These are phyloP conservation scores for Pezicula neosporulosa DNA, from an alignment of 2,329 filamentous ascomycete genomes.

Conservation along the genomic window DNA sequence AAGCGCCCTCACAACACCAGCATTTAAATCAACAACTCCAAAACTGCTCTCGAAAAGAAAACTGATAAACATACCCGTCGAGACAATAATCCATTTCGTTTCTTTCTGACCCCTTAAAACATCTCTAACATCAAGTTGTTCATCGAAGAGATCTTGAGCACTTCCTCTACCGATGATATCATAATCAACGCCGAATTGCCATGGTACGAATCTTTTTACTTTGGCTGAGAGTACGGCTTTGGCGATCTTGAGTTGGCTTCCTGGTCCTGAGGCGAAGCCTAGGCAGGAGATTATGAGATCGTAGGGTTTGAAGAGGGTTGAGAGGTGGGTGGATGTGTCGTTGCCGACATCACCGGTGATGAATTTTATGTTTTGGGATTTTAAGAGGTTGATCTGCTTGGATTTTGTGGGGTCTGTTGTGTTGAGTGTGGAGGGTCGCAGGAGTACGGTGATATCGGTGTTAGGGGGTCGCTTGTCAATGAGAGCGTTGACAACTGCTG, in stretches of 20 bases:
- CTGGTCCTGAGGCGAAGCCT: constrained; percentile 54
- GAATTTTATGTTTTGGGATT: constrained; percentile 13
- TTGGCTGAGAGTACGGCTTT: constrained; percentile 49
- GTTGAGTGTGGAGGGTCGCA: constrained; percentile 46
- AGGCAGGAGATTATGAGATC: constrained; percentile 56
- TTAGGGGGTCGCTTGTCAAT: constrained; percentile 36
- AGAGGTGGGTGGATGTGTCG: constrained; percentile 34
- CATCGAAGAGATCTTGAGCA: constrained; percentile 63
- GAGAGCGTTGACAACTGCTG: constrained; percentile 50
- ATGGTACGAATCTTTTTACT: constrained; percentile 57
- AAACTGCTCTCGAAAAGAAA: constrained; percentile 64
- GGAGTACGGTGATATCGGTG: constrained; percentile 45
- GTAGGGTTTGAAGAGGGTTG: constrained; percentile 41
- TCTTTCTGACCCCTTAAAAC: constrained; percentile 43
- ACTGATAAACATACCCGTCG: constrained; percentile 68
- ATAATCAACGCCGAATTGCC: constrained; percentile 75
- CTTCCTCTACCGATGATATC: constrained; percentile 57
- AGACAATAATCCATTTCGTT: constrained; percentile 61
- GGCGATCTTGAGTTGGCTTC: constrained; percentile 55
- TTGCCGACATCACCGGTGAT: constrained; percentile 30
- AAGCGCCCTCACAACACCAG: constrained; percentile 50
- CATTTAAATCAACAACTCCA: constrained; percentile 54
- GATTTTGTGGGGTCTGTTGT: constrained; percentile 36
- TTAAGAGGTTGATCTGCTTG: constrained; percentile 39
- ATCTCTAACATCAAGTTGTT: constrained; percentile 58